Conservation (phyloP, 768 basidiomycete genomes). For the Calocybe indica region DNA sequence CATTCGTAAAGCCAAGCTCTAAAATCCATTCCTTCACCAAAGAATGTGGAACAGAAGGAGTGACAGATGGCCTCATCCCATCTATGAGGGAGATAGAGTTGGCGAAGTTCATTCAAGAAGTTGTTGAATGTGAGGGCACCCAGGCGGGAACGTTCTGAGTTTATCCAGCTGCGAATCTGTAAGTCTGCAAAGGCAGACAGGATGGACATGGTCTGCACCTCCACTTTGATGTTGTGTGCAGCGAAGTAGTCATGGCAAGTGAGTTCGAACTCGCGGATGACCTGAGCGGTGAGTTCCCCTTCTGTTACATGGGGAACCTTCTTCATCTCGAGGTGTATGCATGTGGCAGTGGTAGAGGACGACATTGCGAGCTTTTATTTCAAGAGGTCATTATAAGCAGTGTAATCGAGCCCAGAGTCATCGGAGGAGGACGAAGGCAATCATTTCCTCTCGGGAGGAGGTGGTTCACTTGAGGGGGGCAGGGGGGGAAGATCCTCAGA, state of each 20-base stretch:
- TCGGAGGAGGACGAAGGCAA: too few species aligned
- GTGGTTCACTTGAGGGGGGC: too few species aligned
- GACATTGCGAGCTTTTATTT: too few species aligned
- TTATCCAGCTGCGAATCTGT: slow-evolving; percentile 11
- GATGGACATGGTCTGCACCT: slow-evolving; percentile 1
- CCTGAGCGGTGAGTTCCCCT: too few species aligned
- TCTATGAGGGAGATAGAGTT: slow-evolving; percentile 9
- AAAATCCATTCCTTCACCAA: neutral
- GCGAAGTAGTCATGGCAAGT: neutral
- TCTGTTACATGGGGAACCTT: slow-evolving; percentile 3
- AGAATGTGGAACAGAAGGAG: neutral
- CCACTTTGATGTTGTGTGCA: neutral
- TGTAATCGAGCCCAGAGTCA: too few species aligned
- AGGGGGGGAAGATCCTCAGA: too few species aligned
- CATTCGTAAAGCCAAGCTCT: too few species aligned
- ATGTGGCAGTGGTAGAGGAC: too few species aligned
- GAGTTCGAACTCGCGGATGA: slow-evolving; percentile 4
- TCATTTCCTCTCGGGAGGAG: too few species aligned
- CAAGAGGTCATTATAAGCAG: too few species aligned
- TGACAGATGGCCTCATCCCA: slow-evolving; percentile 9
- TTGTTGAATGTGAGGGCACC: slow-evolving; percentile 4
- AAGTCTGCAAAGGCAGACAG: too few species aligned
- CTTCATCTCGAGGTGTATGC: too few species aligned
- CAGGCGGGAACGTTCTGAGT: slow-evolving; percentile 2
- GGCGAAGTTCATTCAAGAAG: slow-evolving; percentile 7